Evolutionary conservation across 371 early-diverging fungal species (phyloP), one percentile per base, ranked within the genome.

Genomic region (Lichtheimia ornata): DNA sequence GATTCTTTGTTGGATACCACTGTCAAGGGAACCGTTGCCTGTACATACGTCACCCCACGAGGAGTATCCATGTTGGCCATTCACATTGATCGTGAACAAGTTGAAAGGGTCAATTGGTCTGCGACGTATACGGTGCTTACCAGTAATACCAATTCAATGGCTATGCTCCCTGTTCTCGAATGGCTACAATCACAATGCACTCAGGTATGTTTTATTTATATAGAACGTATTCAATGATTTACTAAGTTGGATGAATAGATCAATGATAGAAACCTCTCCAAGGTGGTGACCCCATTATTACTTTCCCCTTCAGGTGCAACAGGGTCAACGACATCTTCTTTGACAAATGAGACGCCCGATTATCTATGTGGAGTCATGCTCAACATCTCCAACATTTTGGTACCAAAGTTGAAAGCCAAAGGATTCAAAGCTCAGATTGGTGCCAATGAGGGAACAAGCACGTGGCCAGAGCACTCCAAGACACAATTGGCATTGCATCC

Each of bases 351-450:
- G 1, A 40, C 65, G 2, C 80, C 80, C 0, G 59, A 66, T 6
- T 76, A 80, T 50, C 35, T 80, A 3, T 51, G 42, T 1, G 42
- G 49, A 40, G 45, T 59, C 4, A 67, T 67, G 2, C 18, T 80
- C 18, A 73, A 76, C 58, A 49, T 80, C 7, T 64, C 70, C 0
- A 67, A 64, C 24, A 63, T 80, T 18, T 59, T 76, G 64, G 20
- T 42, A 3, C 56, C 58, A 5, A 27, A 59, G 20, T 24, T 42
- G 6, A 35, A 2, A 35, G 9, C 6, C 35, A 30, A 53, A 1
- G 28, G 27, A 18, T n/a, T n/a, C 20, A 44, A 24, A 6, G 53
- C 27, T 9, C n/a, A 24, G 0, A 15, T 61, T 13, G 47, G 53
- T 17, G 25, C 6, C 20, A 61, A n/a, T n/a, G 45, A 52, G 1